Evolutionary conservation across 2,329 filamentous ascomycete genomes (phyloP).

Genomic region (Calonectria leucothoes): DNA sequence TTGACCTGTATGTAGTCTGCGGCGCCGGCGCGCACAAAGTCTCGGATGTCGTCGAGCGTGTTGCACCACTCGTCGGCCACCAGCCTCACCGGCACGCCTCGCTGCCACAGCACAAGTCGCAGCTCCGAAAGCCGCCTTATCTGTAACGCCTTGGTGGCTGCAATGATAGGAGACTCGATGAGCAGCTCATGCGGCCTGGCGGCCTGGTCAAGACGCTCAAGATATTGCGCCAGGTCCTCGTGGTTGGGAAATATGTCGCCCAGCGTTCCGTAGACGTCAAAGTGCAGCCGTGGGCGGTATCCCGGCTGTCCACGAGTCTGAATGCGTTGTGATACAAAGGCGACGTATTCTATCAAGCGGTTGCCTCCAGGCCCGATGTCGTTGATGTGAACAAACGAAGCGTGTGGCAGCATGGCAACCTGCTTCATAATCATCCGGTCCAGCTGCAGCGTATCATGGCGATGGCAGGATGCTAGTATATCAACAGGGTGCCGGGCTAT

Average conservation of each 20-base stretch:
- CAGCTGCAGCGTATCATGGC: neutral
- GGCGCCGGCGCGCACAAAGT: neutral
- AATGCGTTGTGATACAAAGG: neutral
- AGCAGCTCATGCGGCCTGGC: neutral
- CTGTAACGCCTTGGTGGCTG: neutral
- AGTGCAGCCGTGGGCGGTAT: neutral
- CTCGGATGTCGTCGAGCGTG: neutral
- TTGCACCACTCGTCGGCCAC: neutral
- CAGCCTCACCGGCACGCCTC: neutral
- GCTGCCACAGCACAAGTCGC: neutral
- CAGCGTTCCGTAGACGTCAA: neutral
- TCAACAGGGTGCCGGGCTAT: neutral
- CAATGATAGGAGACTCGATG: neutral
- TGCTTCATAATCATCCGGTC: neutral
- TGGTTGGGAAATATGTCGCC: neutral
- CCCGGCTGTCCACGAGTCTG: neutral
- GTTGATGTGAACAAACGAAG: neutral
- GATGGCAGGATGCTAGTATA: neutral
- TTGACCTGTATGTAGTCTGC: neutral
- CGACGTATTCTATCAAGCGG: neutral
- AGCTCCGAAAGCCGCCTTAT: neutral
- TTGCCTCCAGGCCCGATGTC: neutral
- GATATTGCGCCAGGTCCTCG: neutral
- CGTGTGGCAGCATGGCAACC: neutral
- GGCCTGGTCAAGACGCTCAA: neutral